Base-by-base conservation (phyloP, 169 alveolate genomes). In the Plasmodium reichenowi region DNA sequence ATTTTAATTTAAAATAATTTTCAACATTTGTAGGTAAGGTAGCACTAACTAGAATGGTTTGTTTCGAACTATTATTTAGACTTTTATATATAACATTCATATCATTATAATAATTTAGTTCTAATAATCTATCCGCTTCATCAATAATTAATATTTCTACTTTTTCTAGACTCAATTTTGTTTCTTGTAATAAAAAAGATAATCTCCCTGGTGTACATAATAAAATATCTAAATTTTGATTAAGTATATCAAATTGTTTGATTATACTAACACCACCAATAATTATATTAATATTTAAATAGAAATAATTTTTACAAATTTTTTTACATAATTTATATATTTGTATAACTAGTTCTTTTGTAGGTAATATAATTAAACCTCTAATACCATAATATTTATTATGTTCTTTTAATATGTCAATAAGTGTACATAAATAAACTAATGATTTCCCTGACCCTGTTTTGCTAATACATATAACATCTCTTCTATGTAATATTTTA, bases 381-480 rank as follows among this genome's bases (percentile, higher is more conserved):
- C 99, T 86, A 17, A 96, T 94, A n/a, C 99, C 99, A 26, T 97
- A 98, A 13, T 94, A 96, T 78, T 94, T 95, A 38, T 98, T 96
- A 74, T 98, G 99, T 22, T 92, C 92, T 56, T 96, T 94, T 17
- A 98, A 75, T 60, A 96, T 95, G 62, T 97, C 97, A 24, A 98
- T 93, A 74, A 97, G 75, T 48, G 99, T 99, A 66, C 98, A 96
- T 15, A 98, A 73, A 92, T 97, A 98, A 1, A 98, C 98, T 2
- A 97, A 98, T 5, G 99, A 97, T 90, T 98, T 98, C 38, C 99
- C 99, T 24, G 98, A 96, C 2, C 99, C 99, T 12, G 99, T 98
- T 93, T 98, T 93, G 1, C 99, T 97, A 88, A 96, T 96, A n/a
- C 98, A 98, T 6, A 98, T 97, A 24, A 97, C 95, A 74, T 98